These are phyloP conservation scores for Venturia carpophila DNA, from an alignment of 2,329 filamentous ascomycete genomes.

Conservation along the genomic window DNA sequence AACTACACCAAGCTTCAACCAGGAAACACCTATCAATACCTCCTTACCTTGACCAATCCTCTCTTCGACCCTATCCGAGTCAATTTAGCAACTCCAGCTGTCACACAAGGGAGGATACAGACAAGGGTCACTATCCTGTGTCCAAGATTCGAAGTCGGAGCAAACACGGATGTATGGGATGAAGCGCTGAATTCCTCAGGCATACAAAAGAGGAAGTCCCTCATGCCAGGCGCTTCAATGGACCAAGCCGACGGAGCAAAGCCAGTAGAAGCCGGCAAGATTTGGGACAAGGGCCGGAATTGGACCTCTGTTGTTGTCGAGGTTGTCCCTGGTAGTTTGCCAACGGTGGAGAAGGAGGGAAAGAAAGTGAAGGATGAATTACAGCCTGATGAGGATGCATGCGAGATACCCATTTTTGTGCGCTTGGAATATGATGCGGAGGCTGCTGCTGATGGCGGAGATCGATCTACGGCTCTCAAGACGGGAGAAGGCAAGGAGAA, in stretches of 20 bases:
- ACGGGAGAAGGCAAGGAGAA: slow-evolving; percentile 66
- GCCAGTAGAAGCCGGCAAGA: slow-evolving; percentile 81
- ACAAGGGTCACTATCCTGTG: slow-evolving; percentile 83
- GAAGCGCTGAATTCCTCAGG: slow-evolving; percentile 59
- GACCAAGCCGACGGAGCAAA: not conserved
- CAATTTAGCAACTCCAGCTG: slow-evolving; percentile 68
- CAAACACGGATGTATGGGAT: slow-evolving; percentile 90
- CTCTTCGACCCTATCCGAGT: slow-evolving; percentile 87
- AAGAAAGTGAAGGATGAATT: slow-evolving; percentile 37
- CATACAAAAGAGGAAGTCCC: slow-evolving; percentile 17
- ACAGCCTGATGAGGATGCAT: slow-evolving; percentile 51
- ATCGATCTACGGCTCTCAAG: slow-evolving; percentile 36
- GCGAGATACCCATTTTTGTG: slow-evolving; percentile 94
- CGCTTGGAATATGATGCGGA: slow-evolving; percentile 83
- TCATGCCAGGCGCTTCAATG: slow-evolving; percentile 39
- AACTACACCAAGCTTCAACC: slow-evolving; percentile 43
- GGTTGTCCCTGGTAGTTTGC: slow-evolving; percentile 55
- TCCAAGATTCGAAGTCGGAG: slow-evolving; percentile 87
- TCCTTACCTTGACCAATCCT: slow-evolving; percentile 87
- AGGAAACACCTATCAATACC: slow-evolving; percentile 59
- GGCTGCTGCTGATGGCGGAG: slow-evolving; percentile 47
- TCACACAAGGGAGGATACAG: slow-evolving; percentile 30
- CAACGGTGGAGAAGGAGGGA: slow-evolving; percentile 28
- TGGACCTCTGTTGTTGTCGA: slow-evolving; percentile 94
- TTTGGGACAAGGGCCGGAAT: slow-evolving; percentile 91